phyloP scores from a whole-genome alignment of 345 rosid species.

The Hirschfeldia incana region DNA sequence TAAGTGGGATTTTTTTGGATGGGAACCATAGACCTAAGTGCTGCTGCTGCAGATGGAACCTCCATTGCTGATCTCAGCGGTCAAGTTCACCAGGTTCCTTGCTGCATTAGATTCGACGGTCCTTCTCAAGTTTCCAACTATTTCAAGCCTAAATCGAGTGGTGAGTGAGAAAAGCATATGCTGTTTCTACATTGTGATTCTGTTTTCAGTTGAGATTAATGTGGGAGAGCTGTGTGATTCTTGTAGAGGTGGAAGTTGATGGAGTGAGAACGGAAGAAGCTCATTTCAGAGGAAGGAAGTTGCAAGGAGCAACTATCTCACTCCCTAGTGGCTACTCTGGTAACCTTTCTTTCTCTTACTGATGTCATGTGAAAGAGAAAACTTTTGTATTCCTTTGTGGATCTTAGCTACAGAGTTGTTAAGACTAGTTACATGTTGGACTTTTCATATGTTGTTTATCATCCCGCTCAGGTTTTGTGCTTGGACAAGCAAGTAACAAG shows the following conservation, averaged over 20 bases:
- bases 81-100: slow-evolving; percentile 77
- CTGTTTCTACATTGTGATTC: background rate
- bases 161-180: slow-evolving; percentile 32
- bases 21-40: slow-evolving; percentile 47
- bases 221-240: background rate
- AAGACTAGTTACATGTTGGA: background rate
- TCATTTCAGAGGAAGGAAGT: slow-evolving; percentile 81
- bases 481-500: slow-evolving; percentile 53
- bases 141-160: slow-evolving; percentile 70
- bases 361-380: background rate
- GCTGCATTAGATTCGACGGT: slow-evolving; percentile 74
- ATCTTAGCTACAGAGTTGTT: background rate
- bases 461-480: slow-evolving; percentile 58
- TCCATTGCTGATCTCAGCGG: slow-evolving; percentile 48
- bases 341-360: slow-evolving; percentile 24
- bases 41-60: slow-evolving; percentile 13
- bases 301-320: slow-evolving; percentile 67
- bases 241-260: slow-evolving; percentile 57
- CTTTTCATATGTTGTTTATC: slow-evolving; percentile 8
- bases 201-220: slow-evolving; percentile 17
- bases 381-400: background rate
- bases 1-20: slow-evolving; percentile 16
- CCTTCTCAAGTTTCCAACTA: slow-evolving; percentile 71
- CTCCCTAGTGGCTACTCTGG: slow-evolving; percentile 76
- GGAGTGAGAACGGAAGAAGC: slow-evolving; percentile 69